These are phyloP conservation scores for Terfezia claveryi DNA, from an alignment of 495 filamentous ascomycete genomes.

Conservation along the genomic window DNA sequence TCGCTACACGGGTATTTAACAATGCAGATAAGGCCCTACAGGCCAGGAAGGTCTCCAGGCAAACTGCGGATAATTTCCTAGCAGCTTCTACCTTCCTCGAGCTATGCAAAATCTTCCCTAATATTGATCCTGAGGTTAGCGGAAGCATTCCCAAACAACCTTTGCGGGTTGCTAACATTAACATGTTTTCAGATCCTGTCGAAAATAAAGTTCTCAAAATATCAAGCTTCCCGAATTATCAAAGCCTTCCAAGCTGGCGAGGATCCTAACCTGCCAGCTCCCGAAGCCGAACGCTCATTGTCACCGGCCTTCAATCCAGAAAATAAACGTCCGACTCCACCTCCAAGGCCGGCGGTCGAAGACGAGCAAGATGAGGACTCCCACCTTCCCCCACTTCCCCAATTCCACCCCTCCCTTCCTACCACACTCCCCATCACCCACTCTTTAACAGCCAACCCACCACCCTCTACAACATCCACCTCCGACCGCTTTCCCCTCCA, in stretches of 20 bases:
- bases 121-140: constrained; percentile 39
- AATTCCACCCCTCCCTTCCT: constrained; percentile 13
- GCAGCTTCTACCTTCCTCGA: constrained; percentile 85
- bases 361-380: constrained; percentile 8
- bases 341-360: constrained; percentile 23
- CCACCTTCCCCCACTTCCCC: constrained; percentile 29
- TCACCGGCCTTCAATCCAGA: constrained; percentile 27
- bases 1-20: constrained; percentile 67
- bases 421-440: constrained; percentile 6
- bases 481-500: constrained; percentile 9
- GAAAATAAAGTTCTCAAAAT: constrained; percentile 91
- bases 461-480: constrained; percentile 1
- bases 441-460: constrained; percentile 20
- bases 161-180: not conserved
- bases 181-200: constrained; percentile 30
- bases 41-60: constrained; percentile 69
- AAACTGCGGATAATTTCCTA: constrained; percentile 82
- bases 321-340: constrained; percentile 26
- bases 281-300: constrained; percentile 22
- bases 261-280: constrained; percentile 53
- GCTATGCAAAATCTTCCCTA: constrained; percentile 60
- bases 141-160: not conserved
- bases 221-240: constrained; percentile 73
- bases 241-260: constrained; percentile 80
- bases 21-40: constrained; percentile 63